These are phyloP conservation scores for Penicillium sp. DNA, from an alignment of 2,329 filamentous ascomycete species.

Conservation along the genomic window DNA sequence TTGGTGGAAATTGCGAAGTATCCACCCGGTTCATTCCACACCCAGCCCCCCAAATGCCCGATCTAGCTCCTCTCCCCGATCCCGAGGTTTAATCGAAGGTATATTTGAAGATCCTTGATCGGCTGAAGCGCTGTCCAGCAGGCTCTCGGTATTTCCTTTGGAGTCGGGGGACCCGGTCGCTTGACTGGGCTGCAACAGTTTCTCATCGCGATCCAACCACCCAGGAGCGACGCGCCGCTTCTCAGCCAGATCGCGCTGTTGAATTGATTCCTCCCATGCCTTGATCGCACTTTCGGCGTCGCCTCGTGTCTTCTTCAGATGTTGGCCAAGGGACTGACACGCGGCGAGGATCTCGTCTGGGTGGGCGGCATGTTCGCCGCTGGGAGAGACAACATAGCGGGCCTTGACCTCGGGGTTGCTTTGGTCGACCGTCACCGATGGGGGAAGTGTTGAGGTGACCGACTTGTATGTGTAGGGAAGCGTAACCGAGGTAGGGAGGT, in stretches of 20 bases:
- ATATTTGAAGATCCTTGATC: constrained; percentile 34
- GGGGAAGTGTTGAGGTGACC: constrained; percentile 82
- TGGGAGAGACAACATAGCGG: constrained; percentile 75
- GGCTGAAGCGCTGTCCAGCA: constrained; percentile 39
- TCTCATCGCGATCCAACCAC: constrained; percentile 63
- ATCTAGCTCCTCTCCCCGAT: constrained; percentile 55
- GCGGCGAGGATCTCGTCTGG: constrained; percentile 82
- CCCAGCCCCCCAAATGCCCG: constrained; percentile 52
- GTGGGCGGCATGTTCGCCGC: constrained; percentile 77
- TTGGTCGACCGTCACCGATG: constrained; percentile 60
- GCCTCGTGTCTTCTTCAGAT: constrained; percentile 67
- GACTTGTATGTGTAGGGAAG: constrained; percentile 94
- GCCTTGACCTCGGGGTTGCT: constrained; percentile 49
- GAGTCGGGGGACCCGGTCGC: constrained; percentile 12
- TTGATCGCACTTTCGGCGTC: constrained; percentile 66
- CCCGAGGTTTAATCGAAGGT: constrained; percentile 42
- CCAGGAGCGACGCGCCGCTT: constrained; percentile 64
- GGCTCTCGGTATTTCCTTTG: constrained; percentile 24
- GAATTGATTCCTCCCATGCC: constrained; percentile 66
- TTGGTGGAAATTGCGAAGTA: background rate
- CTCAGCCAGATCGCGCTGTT: constrained; percentile 60
- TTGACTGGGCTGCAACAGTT: constrained; percentile 55
- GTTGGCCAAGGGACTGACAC: constrained; percentile 73
- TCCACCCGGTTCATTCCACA: constrained; percentile 39
- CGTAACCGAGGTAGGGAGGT: constrained; percentile 82